Base-by-base conservation (phyloP, 2,329 filamentous ascomycete species). In the Fusarium begoniae region DNA sequence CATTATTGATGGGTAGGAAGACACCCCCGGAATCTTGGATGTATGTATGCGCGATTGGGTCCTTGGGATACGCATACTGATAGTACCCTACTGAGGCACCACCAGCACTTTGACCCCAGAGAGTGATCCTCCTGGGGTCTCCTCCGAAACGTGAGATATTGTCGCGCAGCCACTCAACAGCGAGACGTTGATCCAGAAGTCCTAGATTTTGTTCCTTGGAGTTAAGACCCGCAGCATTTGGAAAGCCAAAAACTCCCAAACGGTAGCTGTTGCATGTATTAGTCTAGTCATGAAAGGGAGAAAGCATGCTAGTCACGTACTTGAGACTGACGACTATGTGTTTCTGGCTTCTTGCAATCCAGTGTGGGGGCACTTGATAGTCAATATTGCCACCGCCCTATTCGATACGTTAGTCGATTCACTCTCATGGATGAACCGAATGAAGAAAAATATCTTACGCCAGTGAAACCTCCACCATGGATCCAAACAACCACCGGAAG, bases 311-410 rank as follows among this genome's bases (percentile, higher is more conserved):
- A 26, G 26, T 26, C 26, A 26, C 26, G 26, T 26, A 26, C 26
- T 26, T 26, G 38, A 66, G 41, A 17, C 64, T 40, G n/a, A 66
- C 62, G 7, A 66, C 51, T 50, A 67, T 66, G n/a, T 66, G 62
- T 5, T 51, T 45, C 14, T 66, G 64, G 6, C 62, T 67, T 24
- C 64, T 66, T 37, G 47, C 32, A 1, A 67, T 28, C 64, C 64
- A 67, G 4, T 35, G 41, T 1, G 47, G 35, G 2, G 64, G 62
- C 3, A 66, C 57, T 30, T 67, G 64, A 18, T 67, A 67, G 35
- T 32, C 14, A 5, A 67, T 60, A 3, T 66, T 24, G 28, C 62
- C 62, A 8, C 64, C 64, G 17, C 64, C 64, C 62, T 28, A 28
- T 8, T 28, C 28, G 28, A 28, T 28, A 28, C 28, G 28, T 28